Percentiles rank a stretch among this genome's conserved stretches.
Evolutionary conservation across 2,329 filamentous ascomycete species (phyloP).

Genomic region (Pseudogymnoascus sp.): DNA sequence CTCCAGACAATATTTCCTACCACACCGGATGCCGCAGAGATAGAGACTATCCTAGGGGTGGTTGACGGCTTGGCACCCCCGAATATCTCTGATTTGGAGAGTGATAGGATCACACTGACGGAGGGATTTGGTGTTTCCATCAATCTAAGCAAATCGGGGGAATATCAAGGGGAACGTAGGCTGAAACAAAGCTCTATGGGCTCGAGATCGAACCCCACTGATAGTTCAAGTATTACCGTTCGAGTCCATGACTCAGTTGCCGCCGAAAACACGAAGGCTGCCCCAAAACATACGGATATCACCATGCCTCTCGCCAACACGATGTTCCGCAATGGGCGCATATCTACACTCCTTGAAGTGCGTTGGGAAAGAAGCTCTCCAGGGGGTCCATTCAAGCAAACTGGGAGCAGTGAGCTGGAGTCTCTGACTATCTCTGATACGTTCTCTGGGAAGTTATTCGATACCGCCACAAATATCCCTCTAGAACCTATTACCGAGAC

Average conservation of each 20-base stretch:
- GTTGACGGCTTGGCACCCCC: conserved; percentile 46
- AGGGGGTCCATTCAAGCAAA: conserved; percentile 2
- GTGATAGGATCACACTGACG: conserved; percentile 19
- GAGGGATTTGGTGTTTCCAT: conserved; percentile 45
- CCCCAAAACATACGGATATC: conserved; percentile 25
- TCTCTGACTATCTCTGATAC: neutral
- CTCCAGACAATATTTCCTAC: conserved; percentile 16
- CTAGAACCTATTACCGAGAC: neutral
- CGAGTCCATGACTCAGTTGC: conserved; percentile 3
- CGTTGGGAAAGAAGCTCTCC: conserved; percentile 31
- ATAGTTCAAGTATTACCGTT: conserved; percentile 22
- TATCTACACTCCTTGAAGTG: conserved; percentile 48
- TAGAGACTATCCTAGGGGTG: conserved; percentile 47
- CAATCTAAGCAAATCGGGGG: conserved; percentile 35
- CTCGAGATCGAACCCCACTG: conserved; percentile 2
- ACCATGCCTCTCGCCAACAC: conserved; percentile 69
- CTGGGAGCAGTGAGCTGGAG: neutral
- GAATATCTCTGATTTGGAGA: neutral
- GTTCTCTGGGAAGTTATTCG: neutral
- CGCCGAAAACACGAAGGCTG: conserved; percentile 7
- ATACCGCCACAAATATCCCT: neutral
- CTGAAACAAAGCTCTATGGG: conserved; percentile 5
- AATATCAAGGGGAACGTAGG: conserved; percentile 41
- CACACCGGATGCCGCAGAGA: conserved; percentile 19
- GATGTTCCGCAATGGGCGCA: conserved; percentile 61